phyloP scores from a whole-genome alignment of 257 asterid species.

The Plantago major region DNA sequence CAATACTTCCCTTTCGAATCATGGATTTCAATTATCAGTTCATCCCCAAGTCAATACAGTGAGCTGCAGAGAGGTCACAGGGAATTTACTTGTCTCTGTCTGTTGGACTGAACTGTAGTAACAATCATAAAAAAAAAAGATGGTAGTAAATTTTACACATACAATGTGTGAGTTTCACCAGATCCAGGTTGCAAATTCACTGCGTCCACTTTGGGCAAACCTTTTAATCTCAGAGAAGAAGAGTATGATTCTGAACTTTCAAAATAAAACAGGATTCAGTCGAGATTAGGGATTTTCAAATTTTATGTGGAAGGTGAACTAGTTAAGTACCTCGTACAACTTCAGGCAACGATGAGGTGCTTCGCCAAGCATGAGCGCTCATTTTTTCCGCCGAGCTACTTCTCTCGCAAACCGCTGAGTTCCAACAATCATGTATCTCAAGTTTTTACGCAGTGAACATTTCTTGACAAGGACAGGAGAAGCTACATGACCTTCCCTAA shows the following conservation, averaged over 20 bases:
- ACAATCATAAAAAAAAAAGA: background rate
- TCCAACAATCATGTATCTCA: no score
- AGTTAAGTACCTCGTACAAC: no score
- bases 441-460: no score
- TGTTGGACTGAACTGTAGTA: background rate
- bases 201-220: constrained; percentile 69
- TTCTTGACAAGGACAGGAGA: no score
- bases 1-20: constrained; percentile 77
- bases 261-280: background rate
- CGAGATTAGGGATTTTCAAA: background rate
- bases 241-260: constrained; percentile 67
- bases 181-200: constrained; percentile 92
- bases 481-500: no score
- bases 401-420: no score
- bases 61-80: constrained; percentile 38
- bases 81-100: background rate
- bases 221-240: constrained; percentile 72
- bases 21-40: constrained; percentile 63
- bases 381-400: no score
- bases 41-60: constrained; percentile 87
- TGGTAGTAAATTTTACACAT: constrained; percentile 30
- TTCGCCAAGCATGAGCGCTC: no score
- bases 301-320: background rate
- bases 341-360: no score
- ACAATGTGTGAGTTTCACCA: constrained; percentile 84